A percentile compares a stretch with the other conserved stretches of the same genome.
Conservation (phyloP, 352 stramenopile genomes). For the Phytophthora cactorum region DNA sequence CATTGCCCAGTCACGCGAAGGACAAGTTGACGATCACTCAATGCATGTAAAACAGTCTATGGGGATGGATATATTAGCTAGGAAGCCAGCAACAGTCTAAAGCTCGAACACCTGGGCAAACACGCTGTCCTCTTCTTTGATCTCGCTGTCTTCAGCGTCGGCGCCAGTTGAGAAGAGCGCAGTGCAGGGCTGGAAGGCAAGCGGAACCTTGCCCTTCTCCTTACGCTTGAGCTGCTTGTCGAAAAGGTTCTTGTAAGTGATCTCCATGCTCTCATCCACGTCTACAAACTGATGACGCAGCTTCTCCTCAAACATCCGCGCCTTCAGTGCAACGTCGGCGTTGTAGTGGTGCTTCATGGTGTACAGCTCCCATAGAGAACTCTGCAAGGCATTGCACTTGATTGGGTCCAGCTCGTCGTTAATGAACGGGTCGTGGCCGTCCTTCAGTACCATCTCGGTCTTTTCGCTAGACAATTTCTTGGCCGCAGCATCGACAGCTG, state of each 20-base stretch:
- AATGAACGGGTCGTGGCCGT: constrained; percentile 83
- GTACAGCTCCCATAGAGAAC: constrained; percentile 95
- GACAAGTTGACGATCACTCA: constrained; percentile 3
- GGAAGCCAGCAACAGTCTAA: constrained; percentile 40
- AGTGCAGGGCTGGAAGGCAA: constrained; percentile 71
- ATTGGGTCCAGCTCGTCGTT: constrained; percentile 73
- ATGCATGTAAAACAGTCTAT: constrained; percentile 26
- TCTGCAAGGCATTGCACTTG: constrained; percentile 89
- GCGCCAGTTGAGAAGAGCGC: constrained; percentile 50
- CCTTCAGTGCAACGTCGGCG: constrained; percentile 91
- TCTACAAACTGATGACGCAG: constrained; percentile 80
- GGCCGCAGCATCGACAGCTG: constrained; percentile 76
- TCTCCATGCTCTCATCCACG: constrained; percentile 73
- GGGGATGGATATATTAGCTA: constrained; percentile 46
- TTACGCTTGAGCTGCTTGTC: constrained; percentile 87
- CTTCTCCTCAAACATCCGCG: constrained; percentile 92
- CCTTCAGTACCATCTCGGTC: constrained; percentile 71
- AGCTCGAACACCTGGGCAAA: constrained; percentile 81
- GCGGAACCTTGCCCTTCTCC: constrained; percentile 74
- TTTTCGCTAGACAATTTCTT: constrained; percentile 69
- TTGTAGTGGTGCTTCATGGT: constrained; percentile 96
- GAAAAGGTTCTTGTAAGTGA: constrained; percentile 83
- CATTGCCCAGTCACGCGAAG: neutral
- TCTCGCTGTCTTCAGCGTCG: constrained; percentile 20
- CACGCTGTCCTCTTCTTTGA: constrained; percentile 43